Percentiles rank a stretch among this genome's conserved stretches.
phyloP scores from a whole-genome alignment of 202 grass and related monocot species.

The Digitaria exilis region DNA sequence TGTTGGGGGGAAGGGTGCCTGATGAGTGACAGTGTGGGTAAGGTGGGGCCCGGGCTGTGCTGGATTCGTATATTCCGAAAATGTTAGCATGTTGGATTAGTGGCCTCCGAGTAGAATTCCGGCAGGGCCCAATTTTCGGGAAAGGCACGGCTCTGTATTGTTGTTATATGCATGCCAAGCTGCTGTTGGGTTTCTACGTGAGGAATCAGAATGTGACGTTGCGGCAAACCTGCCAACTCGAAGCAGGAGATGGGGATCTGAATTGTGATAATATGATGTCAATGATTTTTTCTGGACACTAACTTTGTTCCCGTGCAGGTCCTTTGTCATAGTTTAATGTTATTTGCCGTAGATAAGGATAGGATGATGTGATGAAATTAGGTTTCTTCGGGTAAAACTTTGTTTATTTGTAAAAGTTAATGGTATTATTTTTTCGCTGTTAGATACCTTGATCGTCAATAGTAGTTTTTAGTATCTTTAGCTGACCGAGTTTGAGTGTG shows the following conservation, averaged over 20 bases:
- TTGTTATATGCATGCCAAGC: not conserved
- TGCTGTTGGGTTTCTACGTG: slow-evolving; percentile 38
- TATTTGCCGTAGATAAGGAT: not conserved
- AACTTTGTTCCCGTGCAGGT: not conserved
- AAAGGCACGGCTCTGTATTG: not conserved
- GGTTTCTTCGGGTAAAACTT: too few species aligned
- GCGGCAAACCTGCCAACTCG: not conserved
- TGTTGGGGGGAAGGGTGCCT: not conserved
- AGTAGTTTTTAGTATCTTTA: too few species aligned
- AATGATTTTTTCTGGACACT: not conserved
- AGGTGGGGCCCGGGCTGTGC: slow-evolving; percentile 19
- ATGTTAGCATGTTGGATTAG: slow-evolving; percentile 3
- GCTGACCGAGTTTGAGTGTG: too few species aligned
- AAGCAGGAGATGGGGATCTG: too few species aligned
- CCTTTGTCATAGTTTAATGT: too few species aligned
- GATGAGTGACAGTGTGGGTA: slow-evolving; percentile 36
- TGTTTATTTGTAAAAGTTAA: too few species aligned
- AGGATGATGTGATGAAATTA: not conserved
- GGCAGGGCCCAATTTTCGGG: not conserved
- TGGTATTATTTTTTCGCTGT: too few species aligned
- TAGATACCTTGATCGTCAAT: too few species aligned
- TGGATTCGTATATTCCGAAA: slow-evolving; percentile 41
- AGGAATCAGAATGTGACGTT: slow-evolving; percentile 24
- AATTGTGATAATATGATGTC: too few species aligned
- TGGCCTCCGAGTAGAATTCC: slow-evolving; percentile 43